A percentile compares a stretch with the other conserved stretches of the same genome.
Conservation (phyloP, 2,329 filamentous ascomycete species). For the Exophiala sideris region DNA sequence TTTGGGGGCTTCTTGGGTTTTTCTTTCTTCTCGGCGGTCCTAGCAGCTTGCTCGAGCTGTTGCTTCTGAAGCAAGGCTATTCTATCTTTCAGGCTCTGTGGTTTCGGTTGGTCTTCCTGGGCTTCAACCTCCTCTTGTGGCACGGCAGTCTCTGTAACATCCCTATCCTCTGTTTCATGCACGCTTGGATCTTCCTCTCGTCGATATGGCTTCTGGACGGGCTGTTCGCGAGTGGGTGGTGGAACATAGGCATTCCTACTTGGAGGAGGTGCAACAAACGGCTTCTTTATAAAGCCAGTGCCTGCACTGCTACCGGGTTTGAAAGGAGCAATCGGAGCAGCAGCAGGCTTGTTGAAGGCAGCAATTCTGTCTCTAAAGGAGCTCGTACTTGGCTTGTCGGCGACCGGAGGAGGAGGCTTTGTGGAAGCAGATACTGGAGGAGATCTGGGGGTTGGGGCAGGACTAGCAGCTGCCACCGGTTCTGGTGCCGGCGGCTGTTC, state of each 20-base stretch:
- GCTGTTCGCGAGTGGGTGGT: slow-evolving; percentile 62
- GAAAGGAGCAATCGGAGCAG: slow-evolving; percentile 83
- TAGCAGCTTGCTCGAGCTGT: slow-evolving; percentile 81
- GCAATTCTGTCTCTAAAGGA: slow-evolving; percentile 96
- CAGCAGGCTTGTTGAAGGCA: slow-evolving; percentile 88
- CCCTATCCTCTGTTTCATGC: slow-evolving; percentile 31
- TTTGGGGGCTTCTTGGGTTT: slow-evolving; percentile 75
- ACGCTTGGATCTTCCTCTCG: slow-evolving; percentile 78
- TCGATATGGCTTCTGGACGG: slow-evolving; percentile 72
- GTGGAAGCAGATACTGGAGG: slow-evolving; percentile 39
- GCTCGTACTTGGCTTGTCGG: slow-evolving; percentile 69
- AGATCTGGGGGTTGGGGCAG: slow-evolving; percentile 31
- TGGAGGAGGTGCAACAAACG: slow-evolving; percentile 91
- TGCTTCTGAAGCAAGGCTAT: slow-evolving; percentile 93
- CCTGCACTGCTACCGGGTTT: slow-evolving; percentile 65
- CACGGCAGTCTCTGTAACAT: slow-evolving; percentile 31
- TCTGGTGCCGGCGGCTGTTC: slow-evolving; percentile 31
- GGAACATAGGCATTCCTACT: slow-evolving; percentile 89
- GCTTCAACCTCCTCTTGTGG: slow-evolving; percentile 50
- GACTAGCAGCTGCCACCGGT: slow-evolving; percentile 18
- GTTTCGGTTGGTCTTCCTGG: slow-evolving; percentile 77
- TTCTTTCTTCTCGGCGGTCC: slow-evolving; percentile 85
- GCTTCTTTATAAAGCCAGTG: slow-evolving; percentile 85
- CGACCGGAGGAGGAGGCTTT: slow-evolving; percentile 56
- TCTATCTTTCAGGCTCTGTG: slow-evolving; percentile 87